Base-by-base conservation (phyloP, 805 yeast genomes). In the Teunomyces barrocoloradensis region DNA sequence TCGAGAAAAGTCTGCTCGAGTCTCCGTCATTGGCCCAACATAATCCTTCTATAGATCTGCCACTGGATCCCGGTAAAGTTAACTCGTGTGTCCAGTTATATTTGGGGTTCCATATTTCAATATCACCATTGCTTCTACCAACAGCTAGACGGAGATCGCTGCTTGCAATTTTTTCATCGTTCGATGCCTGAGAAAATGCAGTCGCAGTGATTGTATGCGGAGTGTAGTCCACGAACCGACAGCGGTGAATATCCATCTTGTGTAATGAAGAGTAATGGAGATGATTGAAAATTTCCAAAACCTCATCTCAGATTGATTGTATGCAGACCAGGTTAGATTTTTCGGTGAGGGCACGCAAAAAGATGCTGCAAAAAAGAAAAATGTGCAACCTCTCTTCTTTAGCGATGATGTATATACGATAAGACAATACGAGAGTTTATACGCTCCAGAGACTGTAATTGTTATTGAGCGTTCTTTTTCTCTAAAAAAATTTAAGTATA, bases 81-180 rank as follows among this genome's bases (percentile, higher is more conserved):
- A 69, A 40, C 59, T 94, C 97, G 53, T 88, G 89, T 45, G 81
- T 69, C 97, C 97, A 91, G 57, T 80, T 78, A 51, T 77, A 74
- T 57, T 83, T 75, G 35, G 96, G 96, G 64, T 89, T 89, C 97
- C 98, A 92, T 29, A 94, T 82, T 66, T 94, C 99, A 49, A 94
- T 87, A 59, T 91, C 91, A 34, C 99, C 99, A 62, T 94, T 91
- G 40, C 89, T 80, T 64, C 97, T 79, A 27, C 97, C 98, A 5
- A 92, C 87, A 0, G 98, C 97, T 33, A 94, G 68, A 50, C 97
- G 75, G 46, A 89, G 71, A 49, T 80, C 84, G 20, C 64, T 66
- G 23, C 81, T 83, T 1, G 59, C 59, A 4, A 55, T 48, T 12
- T 46, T 48, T 1, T 82, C 72, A 25, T 71, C 56, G 9, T 53